Conservation (phyloP, 2,329 filamentous ascomycete species). For the Rutstroemia sp. region DNA sequence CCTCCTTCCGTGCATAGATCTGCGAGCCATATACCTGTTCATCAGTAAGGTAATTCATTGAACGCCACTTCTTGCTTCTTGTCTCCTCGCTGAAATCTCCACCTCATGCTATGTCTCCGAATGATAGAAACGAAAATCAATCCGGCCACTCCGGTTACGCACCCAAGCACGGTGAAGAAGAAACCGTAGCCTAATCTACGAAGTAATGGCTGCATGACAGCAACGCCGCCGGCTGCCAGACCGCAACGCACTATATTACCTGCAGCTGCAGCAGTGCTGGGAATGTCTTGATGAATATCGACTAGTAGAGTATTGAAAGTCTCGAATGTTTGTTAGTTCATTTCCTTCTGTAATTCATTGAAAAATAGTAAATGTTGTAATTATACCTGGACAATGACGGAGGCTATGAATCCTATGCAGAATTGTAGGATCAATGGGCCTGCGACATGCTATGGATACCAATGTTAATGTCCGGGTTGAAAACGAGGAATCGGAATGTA, state of each 20-base stretch:
- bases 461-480: background rate
- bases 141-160: no score
- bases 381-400: background rate
- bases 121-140: no score
- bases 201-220: conserved; percentile 11
- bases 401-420: background rate
- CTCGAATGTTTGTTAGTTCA: background rate
- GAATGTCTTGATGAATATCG: conserved; percentile 11
- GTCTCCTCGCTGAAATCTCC: no score
- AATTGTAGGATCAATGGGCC: background rate
- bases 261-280: conserved; percentile 10
- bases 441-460: background rate
- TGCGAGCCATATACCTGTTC: no score
- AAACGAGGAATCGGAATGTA: background rate
- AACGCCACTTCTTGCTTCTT: no score
- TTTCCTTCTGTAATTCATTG: background rate
- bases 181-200: conserved; percentile 11
- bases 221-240: conserved; percentile 10
- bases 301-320: background rate
- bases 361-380: background rate
- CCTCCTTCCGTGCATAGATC: no score
- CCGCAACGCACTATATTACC: conserved; percentile 12
- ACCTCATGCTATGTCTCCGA: no score
- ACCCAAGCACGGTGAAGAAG: conserved; percentile 12
- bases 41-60: no score